Base-by-base conservation (phyloP, 1,284 basidiomycete genomes). In the Ceratobasidium theobromae region DNA sequence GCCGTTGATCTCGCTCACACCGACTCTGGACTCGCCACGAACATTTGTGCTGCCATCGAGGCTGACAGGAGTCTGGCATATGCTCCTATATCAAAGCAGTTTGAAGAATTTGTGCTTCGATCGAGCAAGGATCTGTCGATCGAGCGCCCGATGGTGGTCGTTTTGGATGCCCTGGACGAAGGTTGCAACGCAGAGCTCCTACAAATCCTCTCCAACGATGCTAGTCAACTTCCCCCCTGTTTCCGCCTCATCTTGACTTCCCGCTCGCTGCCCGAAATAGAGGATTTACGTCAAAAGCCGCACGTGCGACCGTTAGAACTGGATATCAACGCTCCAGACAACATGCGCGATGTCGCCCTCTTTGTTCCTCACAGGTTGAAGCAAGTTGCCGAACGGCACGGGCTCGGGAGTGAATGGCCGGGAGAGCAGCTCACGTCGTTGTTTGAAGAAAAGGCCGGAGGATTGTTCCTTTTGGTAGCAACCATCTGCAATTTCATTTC, bases 401-500 rank as follows among this genome's bases (percentile, higher is more conserved):
- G 30, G 9, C 49, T 52, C 21, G 49, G 49, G 3, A 9, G 5
- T 4, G 18, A 33, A 2, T 52, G 49, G 25, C 49, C 49, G 3
- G 49, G 28, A 3, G 27, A 52, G 12, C 9, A 30, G 14, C 23
- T 18, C 27, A 8, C 6, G n/a, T 8, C 5, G 9, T 28, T 6
- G 27, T 33, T 52, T 33, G 33, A 14, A 27, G 8, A 9, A 21
- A 3, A n/a, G 6, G 49, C 27, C 16, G 46, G 25, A 16, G 46
- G 46, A 5, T 49, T 49, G 25, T 49, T 49, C 16, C 49, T n/a
- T n/a, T n/a, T n/a, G n/a, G n/a, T n/a, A n/a, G n/a, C n/a, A n/a
- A n/a, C n/a, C n/a, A n/a, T n/a, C 14, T 23, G 18, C 46, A 25
- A 18, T 12, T 49, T 23, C 35, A 52, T 74, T 1, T 9, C 18